Percentiles rank a stretch among this genome's conserved stretches.
Conservation (phyloP, 2,329 filamentous ascomycete species). For the Pleoardoris graminearum region DNA sequence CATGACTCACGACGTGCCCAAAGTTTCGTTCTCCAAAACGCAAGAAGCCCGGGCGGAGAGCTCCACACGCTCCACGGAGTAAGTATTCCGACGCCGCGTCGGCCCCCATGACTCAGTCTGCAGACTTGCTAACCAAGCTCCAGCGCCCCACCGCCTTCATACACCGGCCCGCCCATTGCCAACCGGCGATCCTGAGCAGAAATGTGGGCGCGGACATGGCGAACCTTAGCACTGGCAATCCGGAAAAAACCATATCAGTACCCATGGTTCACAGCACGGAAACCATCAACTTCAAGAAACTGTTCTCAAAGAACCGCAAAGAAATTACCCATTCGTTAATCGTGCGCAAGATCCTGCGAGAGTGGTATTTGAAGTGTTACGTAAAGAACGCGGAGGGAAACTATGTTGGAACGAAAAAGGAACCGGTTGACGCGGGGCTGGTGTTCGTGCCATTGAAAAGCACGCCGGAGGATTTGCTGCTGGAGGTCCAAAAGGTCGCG, state of each 20-base stretch:
- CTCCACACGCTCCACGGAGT: slow-evolving; percentile 1
- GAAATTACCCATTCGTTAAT: slow-evolving; percentile 26
- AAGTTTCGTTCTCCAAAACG: not conserved
- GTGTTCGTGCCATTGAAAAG: slow-evolving; percentile 35
- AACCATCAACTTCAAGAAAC: slow-evolving; percentile 18
- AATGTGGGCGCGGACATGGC: slow-evolving; percentile 16
- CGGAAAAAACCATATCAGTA: slow-evolving; percentile 22
- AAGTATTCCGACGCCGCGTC: slow-evolving; percentile 41
- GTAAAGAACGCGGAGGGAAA: slow-evolving; percentile 35
- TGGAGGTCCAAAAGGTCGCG: slow-evolving; percentile 32
- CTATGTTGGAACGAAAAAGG: slow-evolving; percentile 28
- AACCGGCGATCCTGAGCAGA: slow-evolving; percentile 14
- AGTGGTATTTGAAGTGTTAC: slow-evolving; percentile 34
- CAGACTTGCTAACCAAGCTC: not conserved
- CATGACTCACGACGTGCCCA: not conserved
- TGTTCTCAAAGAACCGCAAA: slow-evolving; percentile 16
- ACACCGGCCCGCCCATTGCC: slow-evolving; percentile 38
- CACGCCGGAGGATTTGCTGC: slow-evolving; percentile 31
- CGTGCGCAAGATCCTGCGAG: slow-evolving; percentile 32
- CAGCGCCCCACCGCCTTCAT: slow-evolving; percentile 14
- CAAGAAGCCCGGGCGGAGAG: not conserved
- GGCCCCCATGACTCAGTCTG: not conserved
- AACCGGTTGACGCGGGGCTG: slow-evolving; percentile 26
- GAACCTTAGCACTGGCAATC: slow-evolving; percentile 19
- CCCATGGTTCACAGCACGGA: slow-evolving; percentile 28